phyloP scores from a whole-genome alignment of 1,284 basidiomycete genomes.

The Inonotus hispidus region DNA sequence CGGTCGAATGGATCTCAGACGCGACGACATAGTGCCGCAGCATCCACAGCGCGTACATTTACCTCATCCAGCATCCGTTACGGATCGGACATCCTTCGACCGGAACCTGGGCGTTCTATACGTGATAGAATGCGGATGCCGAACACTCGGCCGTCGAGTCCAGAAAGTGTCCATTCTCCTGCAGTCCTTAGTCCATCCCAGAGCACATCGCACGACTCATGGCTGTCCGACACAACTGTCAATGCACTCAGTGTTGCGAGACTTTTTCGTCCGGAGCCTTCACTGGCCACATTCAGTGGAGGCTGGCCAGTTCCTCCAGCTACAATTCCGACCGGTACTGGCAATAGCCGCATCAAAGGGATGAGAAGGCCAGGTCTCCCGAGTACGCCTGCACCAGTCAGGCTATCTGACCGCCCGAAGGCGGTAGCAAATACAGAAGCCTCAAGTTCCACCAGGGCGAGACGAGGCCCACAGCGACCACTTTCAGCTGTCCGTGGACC shows the following conservation, averaged over 20 bases:
- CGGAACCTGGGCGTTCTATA: slow-evolving; percentile 18
- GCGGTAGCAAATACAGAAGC: background rate
- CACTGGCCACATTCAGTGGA: background rate
- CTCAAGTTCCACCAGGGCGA: background rate
- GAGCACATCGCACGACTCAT: background rate
- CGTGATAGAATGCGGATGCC: slow-evolving; percentile 19
- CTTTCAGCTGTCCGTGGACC: background rate
- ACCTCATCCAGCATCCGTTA: slow-evolving; percentile 19
- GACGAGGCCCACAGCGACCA: background rate
- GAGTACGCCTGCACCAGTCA: background rate
- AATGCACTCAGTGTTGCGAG: background rate
- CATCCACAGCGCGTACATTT: background rate
- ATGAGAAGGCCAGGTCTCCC: background rate
- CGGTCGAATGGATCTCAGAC: background rate
- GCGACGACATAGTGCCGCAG: background rate
- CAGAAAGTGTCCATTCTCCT: background rate
- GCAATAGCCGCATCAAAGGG: background rate
- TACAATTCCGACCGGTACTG: background rate
- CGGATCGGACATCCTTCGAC: slow-evolving; percentile 31
- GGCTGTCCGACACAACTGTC: slow-evolving; percentile 2
- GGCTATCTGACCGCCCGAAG: too few relatives aligned
- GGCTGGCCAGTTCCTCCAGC: slow-evolving; percentile 6
- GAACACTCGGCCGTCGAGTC: slow-evolving; percentile 9
- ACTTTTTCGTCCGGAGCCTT: background rate
- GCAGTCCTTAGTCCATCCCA: background rate